Percentiles rank a stretch among this genome's conserved stretches.
These are phyloP conservation scores for Eimeria sp. DNA, from an alignment of 169 alveolate species.

Conservation along the genomic window DNA sequence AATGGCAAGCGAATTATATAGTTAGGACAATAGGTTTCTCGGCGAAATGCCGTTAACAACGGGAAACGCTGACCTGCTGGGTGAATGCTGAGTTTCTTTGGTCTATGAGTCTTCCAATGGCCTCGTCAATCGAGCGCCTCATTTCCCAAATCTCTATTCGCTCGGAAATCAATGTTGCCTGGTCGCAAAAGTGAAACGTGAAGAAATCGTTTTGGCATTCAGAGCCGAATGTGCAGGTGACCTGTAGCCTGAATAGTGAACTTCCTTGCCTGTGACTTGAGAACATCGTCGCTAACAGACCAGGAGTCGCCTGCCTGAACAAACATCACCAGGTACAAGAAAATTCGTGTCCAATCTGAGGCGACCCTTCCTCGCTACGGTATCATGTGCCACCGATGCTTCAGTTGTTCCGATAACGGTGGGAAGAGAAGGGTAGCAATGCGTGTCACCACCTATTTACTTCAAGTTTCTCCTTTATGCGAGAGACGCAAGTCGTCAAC, in stretches of 20 bases:
- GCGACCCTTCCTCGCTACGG: neutral
- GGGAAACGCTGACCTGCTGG: slow-evolving; percentile 24
- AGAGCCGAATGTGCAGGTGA: neutral
- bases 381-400: neutral
- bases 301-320: slow-evolving; percentile 37
- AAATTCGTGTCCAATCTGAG: neutral
- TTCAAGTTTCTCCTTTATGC: slow-evolving; percentile 38
- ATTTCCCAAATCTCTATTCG: slow-evolving; percentile 8
- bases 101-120: slow-evolving; percentile 11
- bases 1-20: neutral
- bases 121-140: neutral
- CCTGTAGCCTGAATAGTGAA: neutral
- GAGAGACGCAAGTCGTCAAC: slow-evolving; percentile 10
- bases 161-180: slow-evolving; percentile 12
- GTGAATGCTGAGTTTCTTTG: slow-evolving; percentile 11
- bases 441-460: neutral
- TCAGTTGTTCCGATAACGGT: neutral
- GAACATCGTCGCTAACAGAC: slow-evolving; percentile 24
- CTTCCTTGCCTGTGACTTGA: slow-evolving; percentile 40
- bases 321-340: neutral
- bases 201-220: neutral
- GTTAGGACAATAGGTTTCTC: neutral
- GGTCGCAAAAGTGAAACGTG: neutral
- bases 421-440: neutral
- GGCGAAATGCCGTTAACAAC: neutral